Evolutionary conservation across 2,329 filamentous ascomycete genomes (phyloP).

Genomic region (Curvularia spicifera): DNA sequence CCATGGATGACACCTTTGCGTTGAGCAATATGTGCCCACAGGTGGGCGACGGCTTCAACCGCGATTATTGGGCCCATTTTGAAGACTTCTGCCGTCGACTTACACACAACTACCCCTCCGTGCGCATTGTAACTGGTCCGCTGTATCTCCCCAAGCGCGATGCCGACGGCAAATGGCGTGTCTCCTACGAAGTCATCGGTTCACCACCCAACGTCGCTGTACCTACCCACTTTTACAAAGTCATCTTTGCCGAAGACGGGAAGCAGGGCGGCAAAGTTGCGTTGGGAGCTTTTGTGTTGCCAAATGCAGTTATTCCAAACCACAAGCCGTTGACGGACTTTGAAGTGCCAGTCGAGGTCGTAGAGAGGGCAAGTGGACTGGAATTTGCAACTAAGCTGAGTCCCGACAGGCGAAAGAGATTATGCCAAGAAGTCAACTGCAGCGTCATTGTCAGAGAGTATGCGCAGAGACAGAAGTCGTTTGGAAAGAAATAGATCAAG

Average conservation of each 20-base stretch:
- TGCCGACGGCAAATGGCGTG: slow-evolving; percentile 92
- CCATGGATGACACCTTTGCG: slow-evolving; percentile 95
- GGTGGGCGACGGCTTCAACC: slow-evolving; percentile 97
- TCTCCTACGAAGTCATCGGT: slow-evolving; percentile 94
- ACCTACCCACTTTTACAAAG: slow-evolving; percentile 99
- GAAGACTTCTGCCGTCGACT: slow-evolving; percentile 94
- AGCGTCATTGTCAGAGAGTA: slow-evolving; percentile 84
- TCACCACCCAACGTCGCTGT: slow-evolving; percentile 92
- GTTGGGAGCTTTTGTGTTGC: slow-evolving; percentile 91
- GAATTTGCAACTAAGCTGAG: slow-evolving; percentile 88
- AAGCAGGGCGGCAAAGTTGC: slow-evolving; percentile 70
- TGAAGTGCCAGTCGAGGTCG: slow-evolving; percentile 89
- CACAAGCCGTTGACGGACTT: slow-evolving; percentile 87
- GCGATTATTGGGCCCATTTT: slow-evolving; percentile 99
- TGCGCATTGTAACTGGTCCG: slow-evolving; percentile 91
- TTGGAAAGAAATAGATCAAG: slow-evolving; percentile 40
- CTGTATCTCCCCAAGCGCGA: slow-evolving; percentile 89
- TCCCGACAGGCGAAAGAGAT: slow-evolving; percentile 71
- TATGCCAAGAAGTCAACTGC: slow-evolving; percentile 89
- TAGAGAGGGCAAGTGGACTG: slow-evolving; percentile 89
- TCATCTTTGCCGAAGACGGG: slow-evolving; percentile 93
- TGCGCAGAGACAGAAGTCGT: slow-evolving; percentile 62
- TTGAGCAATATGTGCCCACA: slow-evolving; percentile 98
- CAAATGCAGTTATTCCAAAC: slow-evolving; percentile 88
- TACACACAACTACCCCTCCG: slow-evolving; percentile 79